A percentile compares a stretch with the other conserved stretches of the same genome.
Evolutionary conservation across 2,329 filamentous ascomycete genomes (phyloP).

Genomic region (Rosellinia necatrix): DNA sequence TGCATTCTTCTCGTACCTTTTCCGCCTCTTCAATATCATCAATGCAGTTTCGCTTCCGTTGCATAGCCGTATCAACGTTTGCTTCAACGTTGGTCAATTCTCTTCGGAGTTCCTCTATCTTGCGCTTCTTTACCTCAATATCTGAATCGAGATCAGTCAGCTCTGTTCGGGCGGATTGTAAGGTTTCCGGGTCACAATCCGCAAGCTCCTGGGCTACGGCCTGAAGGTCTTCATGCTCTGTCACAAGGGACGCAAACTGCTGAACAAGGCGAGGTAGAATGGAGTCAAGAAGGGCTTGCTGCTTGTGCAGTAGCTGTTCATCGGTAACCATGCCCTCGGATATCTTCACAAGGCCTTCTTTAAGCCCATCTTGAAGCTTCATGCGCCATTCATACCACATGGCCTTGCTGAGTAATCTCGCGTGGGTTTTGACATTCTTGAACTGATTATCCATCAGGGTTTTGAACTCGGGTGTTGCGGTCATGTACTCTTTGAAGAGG

Average conservation of each 20-base stretch:
- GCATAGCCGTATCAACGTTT: constrained; percentile 63
- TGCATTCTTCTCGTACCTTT: constrained; percentile 81
- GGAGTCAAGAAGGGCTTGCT: constrained; percentile 69
- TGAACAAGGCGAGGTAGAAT: constrained; percentile 68
- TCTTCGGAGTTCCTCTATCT: constrained; percentile 68
- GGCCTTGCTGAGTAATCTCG: constrained; percentile 86
- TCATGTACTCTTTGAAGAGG: constrained; percentile 89
- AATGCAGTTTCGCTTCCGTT: constrained; percentile 70
- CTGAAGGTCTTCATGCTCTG: constrained; percentile 70
- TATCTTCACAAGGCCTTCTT: constrained; percentile 77
- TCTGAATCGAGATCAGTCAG: constrained; percentile 68
- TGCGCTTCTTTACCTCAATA: constrained; percentile 69
- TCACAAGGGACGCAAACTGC: constrained; percentile 63
- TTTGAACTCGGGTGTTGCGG: constrained; percentile 81
- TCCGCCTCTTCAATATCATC: constrained; percentile 83
- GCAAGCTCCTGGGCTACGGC: constrained; percentile 74
- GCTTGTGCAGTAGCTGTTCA: constrained; percentile 66
- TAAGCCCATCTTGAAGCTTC: constrained; percentile 80
- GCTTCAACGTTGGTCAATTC: constrained; percentile 71
- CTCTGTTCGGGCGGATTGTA: constrained; percentile 73
- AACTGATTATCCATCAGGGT: constrained; percentile 93
- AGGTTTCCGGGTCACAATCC: constrained; percentile 78
- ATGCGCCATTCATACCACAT: constrained; percentile 99
- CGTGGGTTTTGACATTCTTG: constrained; percentile 94
- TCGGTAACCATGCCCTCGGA: constrained; percentile 78